Base-by-base conservation (phyloP, 2,329 filamentous ascomycete species). In the Capronia coronata region DNA sequence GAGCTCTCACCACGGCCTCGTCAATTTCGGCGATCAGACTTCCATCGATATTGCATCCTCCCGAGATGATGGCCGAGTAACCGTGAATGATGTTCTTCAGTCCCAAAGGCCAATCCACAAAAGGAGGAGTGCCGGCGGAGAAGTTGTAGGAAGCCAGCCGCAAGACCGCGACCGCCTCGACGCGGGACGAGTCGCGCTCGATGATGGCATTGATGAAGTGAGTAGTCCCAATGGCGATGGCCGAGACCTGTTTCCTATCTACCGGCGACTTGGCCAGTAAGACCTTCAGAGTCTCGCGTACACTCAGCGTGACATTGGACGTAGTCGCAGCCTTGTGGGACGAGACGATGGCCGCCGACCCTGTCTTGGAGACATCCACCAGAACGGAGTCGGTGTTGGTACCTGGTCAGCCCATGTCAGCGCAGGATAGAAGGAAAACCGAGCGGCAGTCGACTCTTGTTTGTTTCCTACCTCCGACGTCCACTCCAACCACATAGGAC, bases 81-180 rank as follows among this genome's bases (percentile, higher is more conserved):
- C 74, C 75, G 19, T 73, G 63, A 48, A 78, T 67, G 22, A 78
- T 66, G 1, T 62, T 62, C 9, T 67, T 64, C n/a, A 78, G 59
- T 2, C 65, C 66, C 1, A 64, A 54, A 3, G 74, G 75, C 59
- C 73, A 77, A 47, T 76, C 74, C 3, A 71, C 64, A 45, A 75
- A 76, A 2, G 74, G 73, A 10, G 74, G 74, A 4, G 48, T 54
- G 16, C 48, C 22, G 29, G 16, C 37, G 14, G 51, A 54, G 23
- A 54, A 54, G 23, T 54, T 43, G 25, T 47, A 67, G 2, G 70
- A 68, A 34, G 70, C 73, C 14, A 77, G 64, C 11, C 77, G 71
- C 37, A 79, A 60, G 13, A 79, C 71, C 9, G 75, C 76, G 5
- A 80, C 76, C 43, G 67, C 68, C 9, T 71, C 71, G 4, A 79